Evolutionary conservation across 768 basidiomycete genomes (phyloP).

Genomic region (Auricularia sp.): DNA sequence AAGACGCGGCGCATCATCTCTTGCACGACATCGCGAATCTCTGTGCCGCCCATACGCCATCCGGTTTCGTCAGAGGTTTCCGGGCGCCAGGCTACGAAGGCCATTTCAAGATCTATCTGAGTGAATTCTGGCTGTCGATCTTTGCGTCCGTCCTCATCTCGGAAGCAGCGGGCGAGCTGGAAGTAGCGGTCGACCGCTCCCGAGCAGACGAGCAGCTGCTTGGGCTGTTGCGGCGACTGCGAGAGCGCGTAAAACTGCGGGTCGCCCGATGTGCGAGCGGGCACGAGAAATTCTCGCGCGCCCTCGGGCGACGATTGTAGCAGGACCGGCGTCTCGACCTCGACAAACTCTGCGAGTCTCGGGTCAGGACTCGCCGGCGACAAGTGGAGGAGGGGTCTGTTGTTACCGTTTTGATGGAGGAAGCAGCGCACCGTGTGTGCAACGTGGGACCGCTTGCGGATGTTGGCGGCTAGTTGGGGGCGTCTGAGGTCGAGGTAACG

Average conservation of each 20-base stretch:
- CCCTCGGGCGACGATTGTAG: slow-evolving; percentile 91
- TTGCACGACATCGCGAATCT: slow-evolving; percentile 77
- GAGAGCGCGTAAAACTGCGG: slow-evolving; percentile 74
- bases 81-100: slow-evolving; percentile 76
- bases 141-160: slow-evolving; percentile 90
- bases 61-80: slow-evolving; percentile 14
- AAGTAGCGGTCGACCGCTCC: slow-evolving; percentile 86
- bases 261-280: slow-evolving; percentile 42
- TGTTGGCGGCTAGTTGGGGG: slow-evolving; percentile 58
- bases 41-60: slow-evolving; percentile 81
- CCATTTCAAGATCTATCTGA: slow-evolving; percentile 95
- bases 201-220: slow-evolving; percentile 85
- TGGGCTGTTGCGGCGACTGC: slow-evolving; percentile 94
- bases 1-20: slow-evolving; percentile 65
- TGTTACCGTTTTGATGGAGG: slow-evolving; percentile 61
- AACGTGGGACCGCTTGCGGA: slow-evolving; percentile 75
- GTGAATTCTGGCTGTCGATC: slow-evolving; percentile 97
- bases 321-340: slow-evolving; percentile 88
- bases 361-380: no score
- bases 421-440: slow-evolving; percentile 64
- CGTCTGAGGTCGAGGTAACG: slow-evolving; percentile 87
- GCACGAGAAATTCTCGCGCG: slow-evolving; percentile 88
- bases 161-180: slow-evolving; percentile 89
- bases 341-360: slow-evolving; percentile 60
- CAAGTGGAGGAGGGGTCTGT: background rate